Evolutionary conservation across 169 alveolate species (phyloP), one percentile per base, ranked within the genome.

Genomic region (Plasmodium adleri): DNA sequence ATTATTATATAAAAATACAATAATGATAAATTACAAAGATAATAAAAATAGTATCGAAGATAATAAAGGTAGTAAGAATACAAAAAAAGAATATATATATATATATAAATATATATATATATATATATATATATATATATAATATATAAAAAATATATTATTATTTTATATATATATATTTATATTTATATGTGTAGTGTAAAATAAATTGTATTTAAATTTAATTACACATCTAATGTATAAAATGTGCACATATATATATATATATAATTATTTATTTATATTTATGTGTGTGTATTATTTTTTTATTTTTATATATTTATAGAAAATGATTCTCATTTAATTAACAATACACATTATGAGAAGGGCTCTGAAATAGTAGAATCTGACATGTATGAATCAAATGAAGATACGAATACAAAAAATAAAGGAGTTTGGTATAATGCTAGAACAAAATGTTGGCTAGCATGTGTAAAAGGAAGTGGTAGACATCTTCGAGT

Each of bases 391-490:
- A 58, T 22, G 13, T 52, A 58, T n/a, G 88, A 64, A n/a, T 39
- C 74, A 26, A 64, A 26, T 47, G 88, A 64, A 9, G 88, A 76
- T 56, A 32, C 9, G 4, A 76, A 64, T 22, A 66, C 76, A 5
- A 76, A 76, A 49, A 76, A 64, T 39, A 76, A 76, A 28, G 88
- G 88, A 12, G 88, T 76, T 12, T 76, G 88, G 88, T 76, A 76
- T 58, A 76, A 76, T 64, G 88, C 88, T 17, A 63, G 88, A 64
- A 76, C 88, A 8, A 76, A 76, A 64, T 76, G 88, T 49, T 76
- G 88, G 88, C 45, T 76, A 76, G 88, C 88, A 24, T 76, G 88
- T 50, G 88, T 76, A 8, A 76, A 76, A 12, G 88, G 88, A 20
- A 76, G 88, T 64, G 88, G 88, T 7, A 76, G 88, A 26, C 88